Conservation (phyloP, 306 rosid species). For the Sechiopsis laciniata region DNA sequence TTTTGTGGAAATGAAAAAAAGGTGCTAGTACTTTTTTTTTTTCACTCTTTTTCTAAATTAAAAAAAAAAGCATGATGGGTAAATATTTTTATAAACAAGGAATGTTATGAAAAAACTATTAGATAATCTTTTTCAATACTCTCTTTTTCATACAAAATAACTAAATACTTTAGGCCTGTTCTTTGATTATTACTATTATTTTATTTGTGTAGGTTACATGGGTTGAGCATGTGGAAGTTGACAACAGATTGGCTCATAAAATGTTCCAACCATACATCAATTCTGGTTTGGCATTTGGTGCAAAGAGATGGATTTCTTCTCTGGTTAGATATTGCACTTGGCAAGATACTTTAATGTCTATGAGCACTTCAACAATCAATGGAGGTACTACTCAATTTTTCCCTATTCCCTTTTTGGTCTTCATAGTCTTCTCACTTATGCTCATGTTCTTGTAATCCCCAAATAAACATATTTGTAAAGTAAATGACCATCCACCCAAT, state of each 20-base stretch:
- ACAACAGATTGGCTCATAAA: constrained; percentile 71
- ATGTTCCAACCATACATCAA: constrained; percentile 68
- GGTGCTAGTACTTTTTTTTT: no score
- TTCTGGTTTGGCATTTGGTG: constrained; percentile 82
- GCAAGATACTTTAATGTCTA: constrained; percentile 75
- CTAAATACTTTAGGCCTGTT: not conserved
- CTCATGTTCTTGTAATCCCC: not conserved
- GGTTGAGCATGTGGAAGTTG: constrained; percentile 87
- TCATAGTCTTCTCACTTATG: not conserved
- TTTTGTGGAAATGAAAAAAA: no score
- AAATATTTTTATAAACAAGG: no score
- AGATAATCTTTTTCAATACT: not conserved
- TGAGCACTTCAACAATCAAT: constrained; percentile 61
- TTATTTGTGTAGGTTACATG: constrained; percentile 52
- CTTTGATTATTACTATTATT: no score
- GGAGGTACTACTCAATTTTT: constrained; percentile 49
- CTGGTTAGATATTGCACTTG: constrained; percentile 80
- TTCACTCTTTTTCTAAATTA: no score
- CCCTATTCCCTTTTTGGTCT: not conserved
- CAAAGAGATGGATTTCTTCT: constrained; percentile 86
- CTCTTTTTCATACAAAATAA: not conserved
- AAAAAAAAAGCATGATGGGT: not conserved
- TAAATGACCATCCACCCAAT: not conserved
- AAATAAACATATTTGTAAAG: not conserved
- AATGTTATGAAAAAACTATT: no score